phyloP scores from a whole-genome alignment of 371 early-diverging fungal genomes.

The Lichtheimia ornata region DNA sequence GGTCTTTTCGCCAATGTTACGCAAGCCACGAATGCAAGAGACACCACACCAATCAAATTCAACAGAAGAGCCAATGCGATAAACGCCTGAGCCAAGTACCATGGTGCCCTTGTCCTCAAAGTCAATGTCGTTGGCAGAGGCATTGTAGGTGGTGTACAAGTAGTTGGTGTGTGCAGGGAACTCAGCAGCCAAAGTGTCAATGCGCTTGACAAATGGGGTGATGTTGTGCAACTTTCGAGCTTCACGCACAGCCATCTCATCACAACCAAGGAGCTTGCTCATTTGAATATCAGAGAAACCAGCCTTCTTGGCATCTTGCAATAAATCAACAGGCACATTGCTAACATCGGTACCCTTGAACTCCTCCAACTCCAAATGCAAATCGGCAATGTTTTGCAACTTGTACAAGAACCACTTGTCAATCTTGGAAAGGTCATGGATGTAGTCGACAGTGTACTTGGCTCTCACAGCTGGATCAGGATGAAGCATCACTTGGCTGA shows the following conservation, averaged over 20 bases:
- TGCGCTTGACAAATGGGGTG: constrained; percentile 84
- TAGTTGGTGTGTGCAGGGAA: constrained; percentile 93
- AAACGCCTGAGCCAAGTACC: constrained; percentile 94
- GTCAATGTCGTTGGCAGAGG: constrained; percentile 73
- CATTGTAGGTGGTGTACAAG: constrained; percentile 92
- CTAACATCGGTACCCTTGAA: constrained; percentile 38
- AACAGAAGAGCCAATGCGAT: constrained; percentile 91
- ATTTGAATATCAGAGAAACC: constrained; percentile 92
- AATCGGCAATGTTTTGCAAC: constrained; percentile 82
- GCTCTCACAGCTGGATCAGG: constrained; percentile 47
- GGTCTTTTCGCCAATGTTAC: constrained; percentile 74
- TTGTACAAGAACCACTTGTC: constrained; percentile 95
- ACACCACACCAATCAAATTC: constrained; percentile 96
- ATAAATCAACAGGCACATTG: constrained; percentile 50
- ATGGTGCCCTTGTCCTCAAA: constrained; percentile 88
- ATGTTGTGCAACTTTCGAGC: constrained; percentile 69
- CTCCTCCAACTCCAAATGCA: constrained; percentile 54
- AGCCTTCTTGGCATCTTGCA: constrained; percentile 75
- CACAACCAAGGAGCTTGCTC: constrained; percentile 57
- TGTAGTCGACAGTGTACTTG: constrained; percentile 78
- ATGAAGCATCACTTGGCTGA: constrained; percentile 84
- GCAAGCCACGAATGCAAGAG: constrained; percentile 77
- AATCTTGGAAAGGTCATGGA: constrained; percentile 86
- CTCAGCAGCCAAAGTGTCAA: constrained; percentile 92
- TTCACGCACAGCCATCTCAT: constrained; percentile 71